Evolutionary conservation across 2,329 filamentous ascomycete species (phyloP).

Genomic region (Chaetothyriales sp.): DNA sequence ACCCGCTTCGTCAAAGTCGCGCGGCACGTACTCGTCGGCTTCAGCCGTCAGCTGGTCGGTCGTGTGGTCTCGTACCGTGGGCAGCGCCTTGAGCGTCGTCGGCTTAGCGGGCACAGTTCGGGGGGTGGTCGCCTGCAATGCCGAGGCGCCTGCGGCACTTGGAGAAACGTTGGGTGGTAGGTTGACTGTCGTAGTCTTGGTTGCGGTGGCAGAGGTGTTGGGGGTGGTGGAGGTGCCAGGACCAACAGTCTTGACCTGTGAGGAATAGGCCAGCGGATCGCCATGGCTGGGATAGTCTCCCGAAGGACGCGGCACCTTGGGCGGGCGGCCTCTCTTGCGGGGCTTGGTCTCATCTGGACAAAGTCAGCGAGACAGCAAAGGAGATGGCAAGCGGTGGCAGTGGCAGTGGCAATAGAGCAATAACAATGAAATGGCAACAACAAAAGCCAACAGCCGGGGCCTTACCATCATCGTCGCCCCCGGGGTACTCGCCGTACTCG

Average conservation of each 20-base stretch:
- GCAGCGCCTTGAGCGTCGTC: conserved; percentile 73
- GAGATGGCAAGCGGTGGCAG: not conserved
- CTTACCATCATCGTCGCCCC: conserved; percentile 46
- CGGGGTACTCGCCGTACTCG: conserved; percentile 38
- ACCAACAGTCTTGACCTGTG: conserved; percentile 19
- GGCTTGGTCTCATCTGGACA: conserved; percentile 25
- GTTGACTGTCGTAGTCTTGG: not conserved
- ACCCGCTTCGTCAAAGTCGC: conserved; percentile 81
- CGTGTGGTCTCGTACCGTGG: conserved; percentile 91
- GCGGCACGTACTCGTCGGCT: conserved; percentile 85
- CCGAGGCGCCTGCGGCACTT: conserved; percentile 24
- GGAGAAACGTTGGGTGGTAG: not conserved
- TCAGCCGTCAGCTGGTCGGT: conserved; percentile 83
- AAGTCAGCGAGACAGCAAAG: conserved; percentile 29
- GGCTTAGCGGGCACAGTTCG: conserved; percentile 22
- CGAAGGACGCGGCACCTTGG: conserved; percentile 31
- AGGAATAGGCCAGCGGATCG: conserved; percentile 23
- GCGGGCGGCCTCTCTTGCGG: conserved; percentile 36
- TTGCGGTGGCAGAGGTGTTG: conserved; percentile 6
- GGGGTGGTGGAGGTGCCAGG: conserved; percentile 7
- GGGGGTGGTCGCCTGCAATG: conserved; percentile 43
- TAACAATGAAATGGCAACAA: no score
- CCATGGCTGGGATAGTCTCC: conserved; percentile 20
- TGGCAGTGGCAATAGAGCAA: not conserved
- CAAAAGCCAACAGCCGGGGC: conserved; percentile 27